A percentile compares a stretch with the other conserved stretches of the same genome.
Evolutionary conservation across 169 alveolate species (phyloP).

Genomic region (Eimeria maxima): DNA sequence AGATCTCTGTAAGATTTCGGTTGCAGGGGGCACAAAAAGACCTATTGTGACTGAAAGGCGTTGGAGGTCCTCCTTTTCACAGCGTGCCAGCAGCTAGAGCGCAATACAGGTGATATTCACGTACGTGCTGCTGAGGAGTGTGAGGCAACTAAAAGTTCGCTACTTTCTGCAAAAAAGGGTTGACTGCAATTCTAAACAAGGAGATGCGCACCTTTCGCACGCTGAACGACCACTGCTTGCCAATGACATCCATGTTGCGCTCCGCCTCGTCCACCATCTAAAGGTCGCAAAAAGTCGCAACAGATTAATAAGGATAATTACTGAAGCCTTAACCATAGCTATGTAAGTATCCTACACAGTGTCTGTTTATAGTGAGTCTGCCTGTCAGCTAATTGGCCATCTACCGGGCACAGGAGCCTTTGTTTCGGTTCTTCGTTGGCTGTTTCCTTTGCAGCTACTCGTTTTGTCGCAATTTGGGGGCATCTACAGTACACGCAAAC

Average conservation of each 20-base stretch:
- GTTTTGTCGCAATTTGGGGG: background rate
- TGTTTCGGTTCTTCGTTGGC: background rate
- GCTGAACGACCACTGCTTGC: slow-evolving; percentile 52
- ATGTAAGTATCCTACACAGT: background rate
- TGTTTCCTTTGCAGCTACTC: background rate
- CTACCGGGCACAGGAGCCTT: background rate
- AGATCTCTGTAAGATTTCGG: background rate
- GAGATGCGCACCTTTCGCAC: slow-evolving; percentile 14
- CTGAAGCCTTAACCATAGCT: background rate
- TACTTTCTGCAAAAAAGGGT: background rate
- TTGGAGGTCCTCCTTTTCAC: background rate
- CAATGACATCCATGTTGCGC: background rate
- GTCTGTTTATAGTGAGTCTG: background rate
- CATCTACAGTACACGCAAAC: background rate
- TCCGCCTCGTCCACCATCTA: slow-evolving; percentile 45
- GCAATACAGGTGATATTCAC: background rate
- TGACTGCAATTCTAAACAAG: background rate
- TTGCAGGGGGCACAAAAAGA: background rate
- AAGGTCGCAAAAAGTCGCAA: background rate
- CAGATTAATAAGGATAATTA: background rate
- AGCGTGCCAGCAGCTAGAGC: background rate
- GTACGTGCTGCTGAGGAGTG: background rate
- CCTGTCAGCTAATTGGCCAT: background rate
- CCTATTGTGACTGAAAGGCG: background rate
- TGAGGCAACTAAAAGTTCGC: background rate